These are phyloP conservation scores for Fraxinus floribunda DNA, from an alignment of 305 asterid genomes.

Conservation along the genomic window DNA sequence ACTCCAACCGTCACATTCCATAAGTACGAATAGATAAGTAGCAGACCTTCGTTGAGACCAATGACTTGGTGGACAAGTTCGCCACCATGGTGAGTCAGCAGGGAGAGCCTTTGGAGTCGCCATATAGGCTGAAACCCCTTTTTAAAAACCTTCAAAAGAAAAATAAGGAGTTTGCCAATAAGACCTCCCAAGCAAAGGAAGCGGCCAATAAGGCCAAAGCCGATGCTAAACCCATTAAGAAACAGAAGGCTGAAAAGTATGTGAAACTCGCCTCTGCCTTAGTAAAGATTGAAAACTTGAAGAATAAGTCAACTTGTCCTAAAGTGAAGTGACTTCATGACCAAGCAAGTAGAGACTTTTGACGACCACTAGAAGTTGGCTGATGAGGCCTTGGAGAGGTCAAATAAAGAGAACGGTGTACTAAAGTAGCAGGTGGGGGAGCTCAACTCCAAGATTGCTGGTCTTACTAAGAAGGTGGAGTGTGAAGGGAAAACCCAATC, in stretches of 20 bases:
- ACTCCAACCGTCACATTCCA: background rate
- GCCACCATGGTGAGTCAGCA: background rate
- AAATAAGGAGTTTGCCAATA: background rate
- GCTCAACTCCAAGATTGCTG: too few species aligned
- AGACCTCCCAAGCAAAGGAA: background rate
- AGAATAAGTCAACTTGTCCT: background rate
- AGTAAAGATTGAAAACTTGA: too few species aligned
- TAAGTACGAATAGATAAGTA: background rate
- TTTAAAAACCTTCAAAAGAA: background rate
- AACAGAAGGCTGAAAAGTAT: background rate
- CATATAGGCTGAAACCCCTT: background rate
- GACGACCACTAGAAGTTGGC: background rate
- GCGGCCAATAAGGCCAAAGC: background rate
- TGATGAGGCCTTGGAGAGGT: background rate
- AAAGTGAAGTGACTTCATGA: background rate
- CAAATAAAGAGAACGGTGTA: too few species aligned
- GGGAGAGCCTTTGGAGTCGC: background rate
- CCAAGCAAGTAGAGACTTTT: background rate
- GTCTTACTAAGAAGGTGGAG: background rate
- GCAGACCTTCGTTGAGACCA: background rate
- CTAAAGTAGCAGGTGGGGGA: background rate
- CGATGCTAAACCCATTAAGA: too few species aligned
- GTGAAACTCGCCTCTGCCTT: background rate
- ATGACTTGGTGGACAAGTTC: background rate
- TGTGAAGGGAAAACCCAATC: background rate